A percentile compares a stretch with the other conserved stretches of the same genome.
Evolutionary conservation across 129 eudicot species (phyloP).

Genomic region (Deinandra increscens): DNA sequence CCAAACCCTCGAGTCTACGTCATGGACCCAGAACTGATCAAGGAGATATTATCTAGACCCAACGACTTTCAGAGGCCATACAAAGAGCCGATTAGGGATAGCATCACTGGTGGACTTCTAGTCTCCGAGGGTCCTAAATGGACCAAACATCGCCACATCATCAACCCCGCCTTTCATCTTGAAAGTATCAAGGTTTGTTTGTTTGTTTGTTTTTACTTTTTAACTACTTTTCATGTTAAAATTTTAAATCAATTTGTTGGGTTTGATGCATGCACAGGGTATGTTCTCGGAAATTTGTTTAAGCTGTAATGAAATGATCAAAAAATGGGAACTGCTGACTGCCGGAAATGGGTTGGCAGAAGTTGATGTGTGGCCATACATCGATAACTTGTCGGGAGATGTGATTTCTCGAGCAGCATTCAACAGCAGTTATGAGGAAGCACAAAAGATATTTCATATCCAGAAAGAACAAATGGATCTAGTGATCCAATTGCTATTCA

Average conservation of each 20-base stretch:
- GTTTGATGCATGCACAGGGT: not conserved
- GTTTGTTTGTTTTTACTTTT: not conserved
- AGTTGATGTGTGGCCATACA: not conserved
- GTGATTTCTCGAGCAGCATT: constrained; percentile 16
- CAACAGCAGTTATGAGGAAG: constrained; percentile 6
- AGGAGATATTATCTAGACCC: constrained; percentile 15
- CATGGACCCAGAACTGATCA: constrained; percentile 7
- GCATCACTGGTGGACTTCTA: constrained; percentile 12
- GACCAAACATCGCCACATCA: constrained; percentile 20
- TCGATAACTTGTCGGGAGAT: constrained; percentile 13
- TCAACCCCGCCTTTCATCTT: constrained; percentile 23
- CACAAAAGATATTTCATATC: not conserved
- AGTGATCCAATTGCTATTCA: not conserved
- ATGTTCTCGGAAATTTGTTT: constrained; percentile 15
- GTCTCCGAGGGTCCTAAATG: constrained; percentile 13
- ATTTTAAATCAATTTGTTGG: not conserved
- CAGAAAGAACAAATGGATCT: constrained; percentile 13
- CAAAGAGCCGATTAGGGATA: constrained; percentile 7
- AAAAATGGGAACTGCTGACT: constrained; percentile 4
- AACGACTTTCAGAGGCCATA: constrained; percentile 12
- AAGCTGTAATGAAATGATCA: constrained; percentile 16
- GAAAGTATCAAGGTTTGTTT: constrained; percentile 15
- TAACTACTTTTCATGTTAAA: not conserved
- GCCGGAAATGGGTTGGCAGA: not conserved
- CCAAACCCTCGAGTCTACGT: not conserved